Evolutionary conservation across 1,139 yeast species (phyloP).

Genomic region (Suhomyces choctaworum): DNA sequence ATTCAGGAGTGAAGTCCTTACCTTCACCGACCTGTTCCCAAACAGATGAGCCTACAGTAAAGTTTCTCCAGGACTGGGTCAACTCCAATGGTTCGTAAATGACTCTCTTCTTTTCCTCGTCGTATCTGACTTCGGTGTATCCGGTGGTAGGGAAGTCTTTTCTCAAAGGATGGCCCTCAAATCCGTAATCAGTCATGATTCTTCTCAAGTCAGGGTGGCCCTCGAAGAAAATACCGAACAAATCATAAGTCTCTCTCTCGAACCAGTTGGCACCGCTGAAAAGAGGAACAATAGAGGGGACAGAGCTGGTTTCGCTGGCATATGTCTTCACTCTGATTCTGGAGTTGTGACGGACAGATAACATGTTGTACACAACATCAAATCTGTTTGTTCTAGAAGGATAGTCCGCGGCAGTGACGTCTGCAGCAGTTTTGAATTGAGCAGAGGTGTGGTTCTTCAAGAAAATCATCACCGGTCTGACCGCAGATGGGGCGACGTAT

Average conservation of each 20-base stretch:
- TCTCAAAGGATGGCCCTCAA: conserved; percentile 89
- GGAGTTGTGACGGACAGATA: conserved; percentile 81
- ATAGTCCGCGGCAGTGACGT: conserved; percentile 84
- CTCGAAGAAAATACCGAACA: conserved; percentile 83
- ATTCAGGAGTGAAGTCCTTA: conserved; percentile 76
- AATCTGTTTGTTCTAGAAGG: conserved; percentile 83
- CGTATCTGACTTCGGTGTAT: conserved; percentile 85
- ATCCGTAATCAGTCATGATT: conserved; percentile 90
- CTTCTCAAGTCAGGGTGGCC: conserved; percentile 90
- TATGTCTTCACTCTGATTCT: conserved; percentile 88
- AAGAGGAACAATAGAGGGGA: conserved; percentile 71
- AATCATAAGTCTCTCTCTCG: conserved; percentile 85
- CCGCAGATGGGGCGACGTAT: conserved; percentile 74
- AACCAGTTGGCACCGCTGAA: conserved; percentile 87
- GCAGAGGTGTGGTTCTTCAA: conserved; percentile 78
- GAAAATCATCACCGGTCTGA: conserved; percentile 68
- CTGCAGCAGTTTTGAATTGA: conserved; percentile 77
- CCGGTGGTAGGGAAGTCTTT: conserved; percentile 94
- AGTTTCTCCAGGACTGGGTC: conserved; percentile 91
- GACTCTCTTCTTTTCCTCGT: conserved; percentile 86
- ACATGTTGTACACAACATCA: conserved; percentile 81
- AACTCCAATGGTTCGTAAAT: conserved; percentile 88
- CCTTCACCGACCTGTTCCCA: conserved; percentile 96
- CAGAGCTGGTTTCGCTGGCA: conserved; percentile 80
- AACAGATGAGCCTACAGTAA: conserved; percentile 81